Evolutionary conservation across 345 rosid genomes (phyloP).

Genomic region (Citrus cavaleriei): DNA sequence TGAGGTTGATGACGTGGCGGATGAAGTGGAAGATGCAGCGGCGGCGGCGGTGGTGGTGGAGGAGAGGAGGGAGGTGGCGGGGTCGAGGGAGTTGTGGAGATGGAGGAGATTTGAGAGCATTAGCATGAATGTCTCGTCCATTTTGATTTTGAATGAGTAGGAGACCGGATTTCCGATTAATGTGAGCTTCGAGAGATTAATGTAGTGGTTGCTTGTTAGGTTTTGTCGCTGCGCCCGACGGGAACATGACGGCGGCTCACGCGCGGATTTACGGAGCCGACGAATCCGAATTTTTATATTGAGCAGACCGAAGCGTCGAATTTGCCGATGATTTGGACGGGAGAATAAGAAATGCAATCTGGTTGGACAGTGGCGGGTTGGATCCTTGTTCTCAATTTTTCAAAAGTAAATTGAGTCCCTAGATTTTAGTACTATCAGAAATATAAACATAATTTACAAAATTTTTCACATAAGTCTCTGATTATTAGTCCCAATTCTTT

Average conservation of each 20-base stretch:
- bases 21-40: slow-evolving; percentile 27
- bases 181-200: too few relatives aligned
- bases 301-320: neutral
- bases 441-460: too few relatives aligned
- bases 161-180: too few relatives aligned
- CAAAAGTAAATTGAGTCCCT: too few relatives aligned
- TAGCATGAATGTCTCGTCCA: slow-evolving; percentile 85
- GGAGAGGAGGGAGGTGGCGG: slow-evolving; percentile 59
- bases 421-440: too few relatives aligned
- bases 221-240: neutral
- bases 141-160: slow-evolving; percentile 1
- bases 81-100: slow-evolving; percentile 84
- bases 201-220: neutral
- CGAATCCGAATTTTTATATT: neutral
- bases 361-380: neutral
- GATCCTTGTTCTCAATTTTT: neutral
- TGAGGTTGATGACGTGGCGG: slow-evolving; percentile 39
- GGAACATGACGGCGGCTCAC: neutral
- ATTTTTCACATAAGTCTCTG: too few relatives aligned
- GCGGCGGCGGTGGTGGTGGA: slow-evolving; percentile 41
- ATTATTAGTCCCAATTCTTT: too few relatives aligned
- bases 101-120: slow-evolving; percentile 91
- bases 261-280: neutral
- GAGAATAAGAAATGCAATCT: too few relatives aligned
- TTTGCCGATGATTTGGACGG: neutral